phyloP scores from a whole-genome alignment of 495 filamentous ascomycete genomes.

The Cryomyces minteri region DNA sequence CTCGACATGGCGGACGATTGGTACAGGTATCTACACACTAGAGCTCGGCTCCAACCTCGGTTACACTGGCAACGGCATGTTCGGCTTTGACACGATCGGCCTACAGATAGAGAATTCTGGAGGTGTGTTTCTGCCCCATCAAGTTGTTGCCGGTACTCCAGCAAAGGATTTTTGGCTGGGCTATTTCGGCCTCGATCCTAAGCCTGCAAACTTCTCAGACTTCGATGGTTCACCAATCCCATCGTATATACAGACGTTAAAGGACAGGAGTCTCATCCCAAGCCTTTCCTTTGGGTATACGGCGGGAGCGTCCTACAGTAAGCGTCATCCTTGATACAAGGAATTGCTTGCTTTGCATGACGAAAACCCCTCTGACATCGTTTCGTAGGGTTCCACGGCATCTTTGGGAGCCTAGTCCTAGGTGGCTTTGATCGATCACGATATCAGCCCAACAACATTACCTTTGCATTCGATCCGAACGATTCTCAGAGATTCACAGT shows the following conservation, averaged over 20 bases:
- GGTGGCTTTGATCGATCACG: constrained; percentile 19
- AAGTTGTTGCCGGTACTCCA: no score
- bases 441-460: constrained; percentile 10
- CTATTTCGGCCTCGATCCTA: no score
- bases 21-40: constrained; percentile 15
- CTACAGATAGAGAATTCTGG: no score
- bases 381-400: neutral
- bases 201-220: no score
- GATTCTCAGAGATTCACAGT: constrained; percentile 10
- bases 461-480: constrained; percentile 9
- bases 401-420: constrained; percentile 14
- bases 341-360: no score
- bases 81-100: constrained; percentile 32
- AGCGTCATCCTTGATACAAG: neutral
- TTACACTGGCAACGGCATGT: constrained; percentile 22
- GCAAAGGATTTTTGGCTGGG: no score
- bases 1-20: constrained; percentile 10
- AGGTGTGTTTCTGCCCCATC: no score
- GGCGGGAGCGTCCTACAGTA: constrained; percentile 15
- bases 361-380: no score
- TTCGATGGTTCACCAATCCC: no score
- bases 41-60: constrained; percentile 17
- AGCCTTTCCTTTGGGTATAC: constrained; percentile 16
- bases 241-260: constrained; percentile 21
- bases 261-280: constrained; percentile 8